Percentiles rank a stretch among this genome's conserved stretches.
These are phyloP conservation scores for Globisporangium spiculum DNA, from an alignment of 352 stramenopile species.

Conservation along the genomic window DNA sequence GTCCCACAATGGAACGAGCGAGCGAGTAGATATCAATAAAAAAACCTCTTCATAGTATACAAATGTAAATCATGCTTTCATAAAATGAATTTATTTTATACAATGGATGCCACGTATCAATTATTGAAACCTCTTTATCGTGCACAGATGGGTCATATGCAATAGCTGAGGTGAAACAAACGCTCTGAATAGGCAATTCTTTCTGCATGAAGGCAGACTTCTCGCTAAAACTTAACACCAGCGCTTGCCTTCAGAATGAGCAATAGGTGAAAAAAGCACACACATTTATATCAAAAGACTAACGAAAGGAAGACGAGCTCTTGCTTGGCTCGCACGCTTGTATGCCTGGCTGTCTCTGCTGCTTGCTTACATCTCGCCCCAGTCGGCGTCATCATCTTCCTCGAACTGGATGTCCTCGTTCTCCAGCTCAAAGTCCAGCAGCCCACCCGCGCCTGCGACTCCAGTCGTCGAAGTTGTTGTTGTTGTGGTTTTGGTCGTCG, in stretches of 20 bases:
- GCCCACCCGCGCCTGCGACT: constrained; percentile 15
- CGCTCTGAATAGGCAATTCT: too few species aligned
- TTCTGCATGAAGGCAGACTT: too few species aligned
- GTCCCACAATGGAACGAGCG: not conserved
- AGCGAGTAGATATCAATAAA: not conserved
- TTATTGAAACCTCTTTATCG: not conserved
- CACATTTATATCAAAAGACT: constrained; percentile 6
- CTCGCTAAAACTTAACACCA: too few species aligned
- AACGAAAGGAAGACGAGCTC: not conserved
- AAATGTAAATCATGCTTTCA: not conserved
- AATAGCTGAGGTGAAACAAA: not conserved
- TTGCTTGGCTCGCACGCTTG: not conserved
- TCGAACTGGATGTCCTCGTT: constrained; percentile 78
- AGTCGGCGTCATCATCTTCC: constrained; percentile 80
- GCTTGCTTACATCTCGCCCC: constrained; percentile 71
- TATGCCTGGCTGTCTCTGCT: not conserved
- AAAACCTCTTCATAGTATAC: not conserved
- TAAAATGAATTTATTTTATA: not conserved
- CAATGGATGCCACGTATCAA: not conserved
- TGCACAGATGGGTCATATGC: not conserved
- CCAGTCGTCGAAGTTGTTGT: constrained; percentile 19
- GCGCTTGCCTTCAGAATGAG: not conserved
- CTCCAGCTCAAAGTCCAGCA: constrained; percentile 76
- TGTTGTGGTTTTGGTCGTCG: constrained; percentile 23
- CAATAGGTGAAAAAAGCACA: not conserved